These are phyloP conservation scores for Chenopodium quinoa DNA, from an alignment of 148 eudicot genomes.

Conservation along the genomic window DNA sequence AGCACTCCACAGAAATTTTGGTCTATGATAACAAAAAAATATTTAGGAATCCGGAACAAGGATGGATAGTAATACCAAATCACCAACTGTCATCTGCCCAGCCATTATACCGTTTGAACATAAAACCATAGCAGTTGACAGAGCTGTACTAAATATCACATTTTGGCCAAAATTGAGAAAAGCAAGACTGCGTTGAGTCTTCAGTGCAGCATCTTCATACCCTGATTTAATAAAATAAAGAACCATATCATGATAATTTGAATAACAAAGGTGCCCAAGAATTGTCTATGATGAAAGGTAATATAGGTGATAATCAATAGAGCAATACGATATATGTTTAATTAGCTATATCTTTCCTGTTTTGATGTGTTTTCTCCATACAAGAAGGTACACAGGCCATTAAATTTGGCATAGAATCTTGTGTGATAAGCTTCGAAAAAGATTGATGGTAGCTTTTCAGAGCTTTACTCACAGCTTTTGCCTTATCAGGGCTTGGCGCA, in stretches of 20 bases:
- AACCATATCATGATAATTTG: not conserved
- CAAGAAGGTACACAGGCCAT: no score
- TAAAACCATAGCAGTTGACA: conserved; percentile 85
- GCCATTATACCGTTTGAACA: conserved; percentile 77
- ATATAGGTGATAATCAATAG: not conserved
- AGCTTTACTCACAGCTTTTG: no score
- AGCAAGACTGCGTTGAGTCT: conserved; percentile 96
- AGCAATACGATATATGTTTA: no score
- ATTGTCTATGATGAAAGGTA: not conserved
- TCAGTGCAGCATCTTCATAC: conserved; percentile 91
- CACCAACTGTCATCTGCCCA: conserved; percentile 88
- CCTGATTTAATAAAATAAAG: conserved; percentile 42
- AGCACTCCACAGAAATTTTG: not conserved
- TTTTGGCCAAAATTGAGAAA: conserved; percentile 85
- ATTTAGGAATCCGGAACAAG: not conserved
- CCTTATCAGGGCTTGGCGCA: no score
- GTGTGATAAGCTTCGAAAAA: no score
- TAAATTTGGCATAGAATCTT: no score
- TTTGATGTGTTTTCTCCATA: no score
- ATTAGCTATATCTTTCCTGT: no score
- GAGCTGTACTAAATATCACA: conserved; percentile 72
- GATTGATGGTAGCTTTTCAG: no score
- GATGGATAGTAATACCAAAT: conserved; percentile 54
- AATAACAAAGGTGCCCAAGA: not conserved
- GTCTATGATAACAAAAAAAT: not conserved